phyloP scores from a whole-genome alignment of 805 yeast genomes.

The Ogataea methanolica region DNA sequence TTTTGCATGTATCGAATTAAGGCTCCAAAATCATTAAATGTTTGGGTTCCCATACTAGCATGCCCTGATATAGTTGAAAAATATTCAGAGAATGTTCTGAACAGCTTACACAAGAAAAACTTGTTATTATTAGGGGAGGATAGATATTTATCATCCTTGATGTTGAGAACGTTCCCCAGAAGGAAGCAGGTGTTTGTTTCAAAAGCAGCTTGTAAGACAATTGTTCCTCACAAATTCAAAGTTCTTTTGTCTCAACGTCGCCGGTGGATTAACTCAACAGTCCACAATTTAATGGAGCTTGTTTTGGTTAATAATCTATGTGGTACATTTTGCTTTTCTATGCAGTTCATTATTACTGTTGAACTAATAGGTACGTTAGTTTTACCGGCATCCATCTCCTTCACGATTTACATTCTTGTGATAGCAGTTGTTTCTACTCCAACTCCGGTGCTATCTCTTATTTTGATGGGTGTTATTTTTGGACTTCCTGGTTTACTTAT shows the following conservation, averaged over 20 bases:
- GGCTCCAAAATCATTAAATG: constrained; percentile 74
- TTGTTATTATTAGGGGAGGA: constrained; percentile 86
- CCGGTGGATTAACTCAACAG: constrained; percentile 95
- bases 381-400: constrained; percentile 80
- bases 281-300: constrained; percentile 86
- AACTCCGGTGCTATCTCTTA: constrained; percentile 72
- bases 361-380: constrained; percentile 86
- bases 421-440: constrained; percentile 67
- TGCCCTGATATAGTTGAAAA: constrained; percentile 93
- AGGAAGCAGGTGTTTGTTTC: constrained; percentile 84
- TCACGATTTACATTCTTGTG: constrained; percentile 75
- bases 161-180: constrained; percentile 86
- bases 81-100: constrained; percentile 80
- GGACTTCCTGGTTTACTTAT: constrained; percentile 84
- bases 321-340: constrained; percentile 91
- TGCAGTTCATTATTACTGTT: constrained; percentile 85
- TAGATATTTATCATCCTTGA: constrained; percentile 75
- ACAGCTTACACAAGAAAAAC: constrained; percentile 82
- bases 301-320: constrained; percentile 81
- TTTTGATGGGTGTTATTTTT: constrained; percentile 70
- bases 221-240: constrained; percentile 78
- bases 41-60: constrained; percentile 92
- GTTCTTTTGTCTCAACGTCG: constrained; percentile 89
- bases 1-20: constrained; percentile 89
- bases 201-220: constrained; percentile 87